Evolutionary conservation across 352 stramenopile genomes (phyloP).

Genomic region (Phytophthora citrophthora): DNA sequence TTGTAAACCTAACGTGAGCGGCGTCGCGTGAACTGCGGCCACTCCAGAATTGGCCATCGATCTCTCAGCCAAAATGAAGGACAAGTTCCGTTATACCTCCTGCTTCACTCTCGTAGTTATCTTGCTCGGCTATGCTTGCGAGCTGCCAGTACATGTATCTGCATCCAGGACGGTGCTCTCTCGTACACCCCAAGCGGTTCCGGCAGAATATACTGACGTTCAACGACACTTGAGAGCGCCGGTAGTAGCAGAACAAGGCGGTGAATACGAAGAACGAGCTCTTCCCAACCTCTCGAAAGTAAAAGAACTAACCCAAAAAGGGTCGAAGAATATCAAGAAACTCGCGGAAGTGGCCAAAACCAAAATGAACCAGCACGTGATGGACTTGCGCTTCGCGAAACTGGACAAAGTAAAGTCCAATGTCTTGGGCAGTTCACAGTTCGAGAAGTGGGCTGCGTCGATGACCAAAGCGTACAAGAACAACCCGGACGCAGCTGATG

Average conservation of each 20-base stretch:
- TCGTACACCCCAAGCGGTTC: not conserved
- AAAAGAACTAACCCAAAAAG: not conserved
- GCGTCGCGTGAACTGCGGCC: no score
- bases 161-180: no score
- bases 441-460: not conserved
- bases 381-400: not conserved
- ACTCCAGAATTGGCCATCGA: no score
- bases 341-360: not conserved
- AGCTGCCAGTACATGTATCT: no score
- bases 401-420: not conserved
- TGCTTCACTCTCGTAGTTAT: no score
- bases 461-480: conserved; percentile 6
- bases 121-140: no score
- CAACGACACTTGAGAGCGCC: not conserved
- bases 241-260: not conserved
- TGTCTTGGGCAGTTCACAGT: not conserved
- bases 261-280: not conserved
- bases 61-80: no score
- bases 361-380: not conserved
- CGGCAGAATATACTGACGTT: not conserved
- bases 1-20: no score
- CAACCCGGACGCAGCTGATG: not conserved
- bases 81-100: no score
- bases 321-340: conserved; percentile 7
- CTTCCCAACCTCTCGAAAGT: not conserved